phyloP scores from a whole-genome alignment of 768 basidiomycete genomes.

The Phallus indusiatus region DNA sequence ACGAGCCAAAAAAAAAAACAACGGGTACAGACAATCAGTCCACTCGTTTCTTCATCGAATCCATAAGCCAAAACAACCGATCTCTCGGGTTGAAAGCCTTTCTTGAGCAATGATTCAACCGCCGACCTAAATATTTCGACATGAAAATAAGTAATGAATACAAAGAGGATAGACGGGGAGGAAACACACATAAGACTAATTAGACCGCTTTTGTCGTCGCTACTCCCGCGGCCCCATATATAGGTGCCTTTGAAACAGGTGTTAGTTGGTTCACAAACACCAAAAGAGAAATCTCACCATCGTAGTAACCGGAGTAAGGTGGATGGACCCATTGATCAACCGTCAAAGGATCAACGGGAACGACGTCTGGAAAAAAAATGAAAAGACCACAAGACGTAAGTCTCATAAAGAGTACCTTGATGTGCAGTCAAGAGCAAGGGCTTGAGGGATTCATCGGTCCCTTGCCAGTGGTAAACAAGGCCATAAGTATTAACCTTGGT shows the following conservation, averaged over 20 bases:
- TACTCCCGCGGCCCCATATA: constrained; percentile 70
- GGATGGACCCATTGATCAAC: constrained; percentile 49
- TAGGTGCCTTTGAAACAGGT: constrained; percentile 31
- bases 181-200: constrained; percentile 49
- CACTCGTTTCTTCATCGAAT: constrained; percentile 68
- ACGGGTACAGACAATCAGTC: constrained; percentile 28
- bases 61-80: constrained; percentile 57
- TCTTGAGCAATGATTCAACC: constrained; percentile 54
- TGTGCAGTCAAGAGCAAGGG: constrained; percentile 63
- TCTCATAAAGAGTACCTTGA: constrained; percentile 32
- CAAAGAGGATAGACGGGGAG: neutral
- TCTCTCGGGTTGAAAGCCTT: constrained; percentile 55
- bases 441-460: constrained; percentile 50
- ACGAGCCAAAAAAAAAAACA: neutral
- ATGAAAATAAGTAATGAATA: too few species aligned
- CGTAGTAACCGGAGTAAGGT: constrained; percentile 54
- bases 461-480: constrained; percentile 65
- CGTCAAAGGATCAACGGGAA: constrained; percentile 52
- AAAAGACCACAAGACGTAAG: neutral
- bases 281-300: constrained; percentile 27
- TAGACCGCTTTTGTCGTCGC: constrained; percentile 69
- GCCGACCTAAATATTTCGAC: constrained; percentile 35
- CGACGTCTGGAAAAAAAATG: constrained; percentile 41
- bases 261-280: constrained; percentile 2
- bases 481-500: constrained; percentile 72